Evolutionary conservation across 345 rosid genomes (phyloP), one percentile per base, ranked within the genome.

Genomic region (Geranium rotundifolium): DNA sequence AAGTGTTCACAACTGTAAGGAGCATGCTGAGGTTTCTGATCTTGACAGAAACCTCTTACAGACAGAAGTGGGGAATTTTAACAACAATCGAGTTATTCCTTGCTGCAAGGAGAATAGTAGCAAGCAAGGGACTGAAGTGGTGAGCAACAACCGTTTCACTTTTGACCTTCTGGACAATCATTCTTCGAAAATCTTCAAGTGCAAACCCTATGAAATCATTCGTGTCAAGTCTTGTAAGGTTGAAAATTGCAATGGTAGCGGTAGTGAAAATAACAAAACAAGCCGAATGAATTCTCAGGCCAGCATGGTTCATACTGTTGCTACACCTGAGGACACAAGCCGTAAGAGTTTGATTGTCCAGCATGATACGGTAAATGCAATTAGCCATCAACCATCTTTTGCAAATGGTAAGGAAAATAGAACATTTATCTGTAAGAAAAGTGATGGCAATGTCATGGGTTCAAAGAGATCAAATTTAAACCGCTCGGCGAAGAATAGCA

Each of bases 291-390:
- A 64, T 37, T 30, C 7, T 30, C 37, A 30, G 55, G 19, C 31
- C 23, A 18, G 54, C 41, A 39, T 37, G 7, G 19, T 37, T 59
- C 30, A 59, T 37, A 6, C 4, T 37, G 46, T 19, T 30, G 1
- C 13, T 19, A 19, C 50, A 57, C 23, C 6, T 46, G 12, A 46
- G 10, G 39, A 60, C 49, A 20, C 39, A 23, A 57, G 58, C 13
- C 7, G n/a, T 55, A n/a, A 20, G 34, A 27, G 17, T 29, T 49
- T 52, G 49, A 14, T 19, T 29, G 49, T 15, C 50, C 31, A 66
- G 17, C 57, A 29, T 57, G 55, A 34, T 67, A 58, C 63, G 19
- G 58, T 29, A 59, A 30, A 50, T 12, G 50, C 59, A 57, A 66
- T 17, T 27, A 29, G 58, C 54, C 29, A 59, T 50, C 34, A 29